A percentile compares a stretch with the other conserved stretches of the same genome.
phyloP scores from a whole-genome alignment of 2,329 filamentous ascomycete genomes.

The Apiospora sp. region DNA sequence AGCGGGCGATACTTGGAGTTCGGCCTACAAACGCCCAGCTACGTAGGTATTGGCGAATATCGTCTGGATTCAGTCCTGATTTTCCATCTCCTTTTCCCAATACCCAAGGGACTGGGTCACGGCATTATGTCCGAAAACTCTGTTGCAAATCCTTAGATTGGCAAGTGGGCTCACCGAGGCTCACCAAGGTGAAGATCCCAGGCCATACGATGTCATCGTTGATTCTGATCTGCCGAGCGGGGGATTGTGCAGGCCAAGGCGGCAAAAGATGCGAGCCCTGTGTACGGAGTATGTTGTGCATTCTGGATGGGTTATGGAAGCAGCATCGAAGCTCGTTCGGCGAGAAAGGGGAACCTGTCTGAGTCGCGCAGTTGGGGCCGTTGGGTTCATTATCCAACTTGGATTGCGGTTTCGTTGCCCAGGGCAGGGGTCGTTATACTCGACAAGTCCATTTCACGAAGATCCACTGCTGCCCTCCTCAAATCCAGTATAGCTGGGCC shows the following conservation, averaged over 20 bases:
- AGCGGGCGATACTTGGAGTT: neutral
- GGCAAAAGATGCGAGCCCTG: neutral
- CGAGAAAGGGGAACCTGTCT: neutral
- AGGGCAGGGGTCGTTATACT: neutral
- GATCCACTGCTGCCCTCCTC: neutral
- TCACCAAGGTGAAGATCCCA: neutral
- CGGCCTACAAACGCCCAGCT: neutral
- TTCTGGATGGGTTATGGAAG: neutral
- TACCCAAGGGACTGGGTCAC: neutral
- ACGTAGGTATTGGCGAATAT: neutral
- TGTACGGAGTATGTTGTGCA: neutral
- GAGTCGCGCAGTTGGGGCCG: neutral
- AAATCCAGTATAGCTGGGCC: neutral
- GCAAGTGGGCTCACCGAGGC: neutral
- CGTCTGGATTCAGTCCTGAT: neutral
- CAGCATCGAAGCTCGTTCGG: neutral
- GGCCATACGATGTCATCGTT: neutral
- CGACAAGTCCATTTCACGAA: neutral
- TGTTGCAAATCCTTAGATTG: neutral
- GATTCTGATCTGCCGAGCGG: slow-evolving; percentile 5
- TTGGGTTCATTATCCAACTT: too few relatives aligned
- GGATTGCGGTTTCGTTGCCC: neutral
- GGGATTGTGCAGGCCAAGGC: neutral
- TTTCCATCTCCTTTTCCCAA: neutral
- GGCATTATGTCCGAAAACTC: neutral